Conservation (phyloP, 345 rosid species). For the Eucalyptus sideroxylon region DNA sequence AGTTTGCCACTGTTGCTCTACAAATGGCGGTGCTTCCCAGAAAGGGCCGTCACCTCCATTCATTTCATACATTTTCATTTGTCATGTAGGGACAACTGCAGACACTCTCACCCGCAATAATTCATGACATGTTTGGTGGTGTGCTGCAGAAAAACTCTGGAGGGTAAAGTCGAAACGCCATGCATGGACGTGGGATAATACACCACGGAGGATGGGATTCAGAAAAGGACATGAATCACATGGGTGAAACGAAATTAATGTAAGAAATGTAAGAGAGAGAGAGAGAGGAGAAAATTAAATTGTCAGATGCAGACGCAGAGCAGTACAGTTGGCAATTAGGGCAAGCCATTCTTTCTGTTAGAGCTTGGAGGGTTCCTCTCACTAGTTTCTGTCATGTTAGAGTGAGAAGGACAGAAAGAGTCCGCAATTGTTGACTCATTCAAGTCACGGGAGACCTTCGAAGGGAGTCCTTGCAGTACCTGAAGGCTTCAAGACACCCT, state of each 20-base stretch:
- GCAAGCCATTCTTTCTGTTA: neutral
- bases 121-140: neutral
- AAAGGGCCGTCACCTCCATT: neutral
- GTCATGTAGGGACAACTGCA: neutral
- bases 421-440: constrained; percentile 18
- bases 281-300: neutral
- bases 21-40: neutral
- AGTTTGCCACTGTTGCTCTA: neutral
- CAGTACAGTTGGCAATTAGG: neutral
- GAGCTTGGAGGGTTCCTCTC: constrained; percentile 3
- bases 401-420: neutral
- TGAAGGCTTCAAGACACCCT: neutral
- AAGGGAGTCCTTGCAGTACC: neutral
- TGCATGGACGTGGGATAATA: neutral
- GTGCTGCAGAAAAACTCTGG: neutral
- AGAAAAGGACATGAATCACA: neutral
- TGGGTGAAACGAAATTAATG: neutral
- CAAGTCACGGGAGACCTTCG: neutral
- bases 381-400: neutral
- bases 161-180: neutral
- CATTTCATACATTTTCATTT: neutral
- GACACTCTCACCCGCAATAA: neutral
- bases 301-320: neutral
- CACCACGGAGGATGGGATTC: neutral
- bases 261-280: neutral